A percentile compares a stretch with the other conserved stretches of the same genome.
phyloP scores from a whole-genome alignment of 257 asterid genomes.

The Solanum lignicaule region DNA sequence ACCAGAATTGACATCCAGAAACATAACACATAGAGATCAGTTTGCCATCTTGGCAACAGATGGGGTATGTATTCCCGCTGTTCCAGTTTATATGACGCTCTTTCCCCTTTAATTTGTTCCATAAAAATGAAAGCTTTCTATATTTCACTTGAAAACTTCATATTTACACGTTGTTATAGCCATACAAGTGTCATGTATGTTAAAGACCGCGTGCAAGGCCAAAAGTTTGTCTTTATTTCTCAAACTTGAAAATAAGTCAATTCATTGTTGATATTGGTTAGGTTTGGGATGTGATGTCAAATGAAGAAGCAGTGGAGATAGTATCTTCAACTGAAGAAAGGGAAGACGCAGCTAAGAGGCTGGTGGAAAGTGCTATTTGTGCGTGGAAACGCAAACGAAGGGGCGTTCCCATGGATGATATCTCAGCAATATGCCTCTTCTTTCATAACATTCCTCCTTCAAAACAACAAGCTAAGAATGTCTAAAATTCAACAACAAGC shows the following conservation, averaged over 20 bases:
- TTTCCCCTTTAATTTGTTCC: not conserved
- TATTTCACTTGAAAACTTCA: not conserved
- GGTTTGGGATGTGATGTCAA: slow-evolving; percentile 78
- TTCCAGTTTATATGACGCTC: not conserved
- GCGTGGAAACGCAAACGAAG: slow-evolving; percentile 63
- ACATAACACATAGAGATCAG: slow-evolving; percentile 38
- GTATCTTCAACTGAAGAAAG: slow-evolving; percentile 37
- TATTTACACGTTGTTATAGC: not conserved
- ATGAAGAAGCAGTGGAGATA: slow-evolving; percentile 65
- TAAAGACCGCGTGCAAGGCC: not conserved
- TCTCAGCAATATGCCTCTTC: slow-evolving; percentile 65
- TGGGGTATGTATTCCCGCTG: slow-evolving; percentile 25
- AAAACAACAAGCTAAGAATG: not conserved
- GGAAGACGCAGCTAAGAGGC: slow-evolving; percentile 45
- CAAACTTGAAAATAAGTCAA: not conserved
- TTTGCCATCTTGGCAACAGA: slow-evolving; percentile 69
- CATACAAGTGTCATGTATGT: not conserved
- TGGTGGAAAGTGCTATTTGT: slow-evolving; percentile 43
- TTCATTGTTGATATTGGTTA: not conserved
- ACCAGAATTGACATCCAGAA: slow-evolving; percentile 57
- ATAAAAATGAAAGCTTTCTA: not conserved
- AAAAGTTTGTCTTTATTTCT: not conserved
- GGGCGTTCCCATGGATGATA: slow-evolving; percentile 57
- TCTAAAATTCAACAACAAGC: not conserved
- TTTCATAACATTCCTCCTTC: slow-evolving; percentile 21